Evolutionary conservation across 2,329 filamentous ascomycete genomes (phyloP).

Genomic region (Diaporthe citrichinensis): DNA sequence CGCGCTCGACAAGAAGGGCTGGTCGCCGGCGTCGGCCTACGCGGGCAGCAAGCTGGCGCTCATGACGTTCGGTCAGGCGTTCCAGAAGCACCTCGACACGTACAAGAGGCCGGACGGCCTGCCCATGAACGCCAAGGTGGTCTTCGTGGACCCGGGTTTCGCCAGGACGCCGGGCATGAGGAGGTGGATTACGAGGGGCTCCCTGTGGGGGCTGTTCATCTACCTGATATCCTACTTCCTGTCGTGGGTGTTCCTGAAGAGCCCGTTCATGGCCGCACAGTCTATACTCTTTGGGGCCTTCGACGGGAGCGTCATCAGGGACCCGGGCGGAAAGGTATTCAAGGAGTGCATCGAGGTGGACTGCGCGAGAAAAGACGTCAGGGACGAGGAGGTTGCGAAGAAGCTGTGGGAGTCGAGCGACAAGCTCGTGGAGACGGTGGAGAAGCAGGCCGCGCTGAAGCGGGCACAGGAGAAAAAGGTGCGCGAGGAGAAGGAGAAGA

Average conservation of each 20-base stretch:
- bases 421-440: constrained; percentile 82
- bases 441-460: constrained; percentile 81
- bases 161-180: constrained; percentile 89
- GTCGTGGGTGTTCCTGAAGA: constrained; percentile 92
- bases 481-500: constrained; percentile 52
- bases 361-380: constrained; percentile 79
- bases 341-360: constrained; percentile 90
- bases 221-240: constrained; percentile 85
- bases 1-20: constrained; percentile 60
- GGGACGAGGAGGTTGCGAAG: constrained; percentile 85
- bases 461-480: constrained; percentile 57
- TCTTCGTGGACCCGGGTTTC: constrained; percentile 89
- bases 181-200: constrained; percentile 88
- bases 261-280: constrained; percentile 85
- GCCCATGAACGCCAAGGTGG: constrained; percentile 85
- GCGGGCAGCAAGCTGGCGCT: constrained; percentile 82
- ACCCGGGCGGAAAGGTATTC: constrained; percentile 78
- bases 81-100: constrained; percentile 90
- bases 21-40: constrained; percentile 71
- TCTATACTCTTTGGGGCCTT: constrained; percentile 88
- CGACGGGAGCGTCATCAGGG: constrained; percentile 79
- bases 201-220: constrained; percentile 81
- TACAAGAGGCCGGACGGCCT: constrained; percentile 88
- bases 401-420: constrained; percentile 92
- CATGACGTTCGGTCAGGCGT: constrained; percentile 89